Evolutionary conservation across 176 grass and related monocot species (phyloP).

Genomic region (Avena eriantha): DNA sequence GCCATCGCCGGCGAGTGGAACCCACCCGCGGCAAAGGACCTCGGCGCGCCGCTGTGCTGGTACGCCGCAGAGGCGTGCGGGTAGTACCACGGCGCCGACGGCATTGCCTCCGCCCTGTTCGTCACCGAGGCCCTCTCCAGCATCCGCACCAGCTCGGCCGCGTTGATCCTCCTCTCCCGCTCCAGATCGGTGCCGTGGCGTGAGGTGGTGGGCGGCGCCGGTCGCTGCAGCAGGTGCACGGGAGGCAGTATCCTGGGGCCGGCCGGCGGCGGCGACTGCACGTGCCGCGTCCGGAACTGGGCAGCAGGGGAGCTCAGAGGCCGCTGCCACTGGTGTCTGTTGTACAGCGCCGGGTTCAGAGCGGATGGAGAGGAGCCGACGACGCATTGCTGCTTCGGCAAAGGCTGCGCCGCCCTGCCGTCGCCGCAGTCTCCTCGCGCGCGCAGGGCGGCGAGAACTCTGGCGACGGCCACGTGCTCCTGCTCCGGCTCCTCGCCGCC

Average conservation of each 20-base stretch:
- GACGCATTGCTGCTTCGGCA: constrained; percentile 34
- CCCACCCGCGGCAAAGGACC: constrained; percentile 35
- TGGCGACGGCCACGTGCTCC: constrained; percentile 71
- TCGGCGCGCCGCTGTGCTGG: constrained; percentile 33
- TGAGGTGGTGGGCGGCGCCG: constrained; percentile 12
- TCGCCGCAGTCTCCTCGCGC: constrained; percentile 38
- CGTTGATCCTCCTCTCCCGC: constrained; percentile 31
- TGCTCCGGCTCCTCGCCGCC: constrained; percentile 57
- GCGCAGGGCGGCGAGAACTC: constrained; percentile 61
- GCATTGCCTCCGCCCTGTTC: constrained; percentile 33
- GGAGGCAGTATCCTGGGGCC: constrained; percentile 58
- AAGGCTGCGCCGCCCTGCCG: neutral
- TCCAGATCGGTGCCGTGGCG: constrained; percentile 10
- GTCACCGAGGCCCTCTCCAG: constrained; percentile 38
- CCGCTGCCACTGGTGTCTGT: constrained; percentile 54
- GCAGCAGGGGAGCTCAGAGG: constrained; percentile 11
- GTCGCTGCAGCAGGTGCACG: constrained; percentile 52
- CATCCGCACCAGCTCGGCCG: constrained; percentile 46
- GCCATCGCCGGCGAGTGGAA: constrained; percentile 71
- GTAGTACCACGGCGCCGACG: constrained; percentile 41
- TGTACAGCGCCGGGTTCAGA: constrained; percentile 47
- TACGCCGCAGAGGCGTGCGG: constrained; percentile 23
- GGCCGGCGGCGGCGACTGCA: neutral
- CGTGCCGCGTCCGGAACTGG: neutral
- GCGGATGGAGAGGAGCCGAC: neutral